Base-by-base conservation (phyloP, 768 basidiomycete species). In the Hygrocybe coccinea region DNA sequence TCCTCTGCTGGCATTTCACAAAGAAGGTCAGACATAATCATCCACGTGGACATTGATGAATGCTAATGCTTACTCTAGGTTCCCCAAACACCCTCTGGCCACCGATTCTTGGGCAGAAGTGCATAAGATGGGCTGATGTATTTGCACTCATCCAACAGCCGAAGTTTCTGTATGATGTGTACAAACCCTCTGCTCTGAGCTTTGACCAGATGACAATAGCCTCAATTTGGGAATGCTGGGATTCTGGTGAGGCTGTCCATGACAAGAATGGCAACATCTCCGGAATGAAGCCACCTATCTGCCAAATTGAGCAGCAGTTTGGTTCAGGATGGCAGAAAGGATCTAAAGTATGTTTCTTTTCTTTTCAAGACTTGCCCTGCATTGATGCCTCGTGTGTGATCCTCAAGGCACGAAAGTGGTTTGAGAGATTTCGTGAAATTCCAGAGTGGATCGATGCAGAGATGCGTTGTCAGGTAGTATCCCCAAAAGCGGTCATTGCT, bases 401-500 rank as follows among this genome's bases (percentile, higher is more conserved):
- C 38, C 46, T 3, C 6, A 15, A 56, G 55, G 47, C 55, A 24
- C 36, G 55, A 5, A 58, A 58, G 43, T 47, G 33, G 6, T 58
- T 45, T 44, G 21, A 58, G 34, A 52, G 46, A 15, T 55, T 54
- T 43, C 52, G 53, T 4, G 57, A 58, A 39, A 58, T 58, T 14
- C 53, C 57, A 2, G 57, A 58, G 19, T 58, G 38, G 29, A 58
- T 58, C 37, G 52, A 58, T 22, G 9, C 2, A n/a, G 22, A 57
- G 25, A 19, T 45, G 19, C 22, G 12, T 19, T 19, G n/a, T 8
- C 29, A 36, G 10, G 12, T 14, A 19, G 50, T 52, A 15, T 36
- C 50, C 7, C 50, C 50, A 11, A 21, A 52, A n/a, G 19, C 19
- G 2, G 19, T 52, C 36, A 52, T 52, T 14, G 34, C 15, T 12